Evolutionary conservation across 768 basidiomycete species (phyloP).

Genomic region (Grammothele lineata): DNA sequence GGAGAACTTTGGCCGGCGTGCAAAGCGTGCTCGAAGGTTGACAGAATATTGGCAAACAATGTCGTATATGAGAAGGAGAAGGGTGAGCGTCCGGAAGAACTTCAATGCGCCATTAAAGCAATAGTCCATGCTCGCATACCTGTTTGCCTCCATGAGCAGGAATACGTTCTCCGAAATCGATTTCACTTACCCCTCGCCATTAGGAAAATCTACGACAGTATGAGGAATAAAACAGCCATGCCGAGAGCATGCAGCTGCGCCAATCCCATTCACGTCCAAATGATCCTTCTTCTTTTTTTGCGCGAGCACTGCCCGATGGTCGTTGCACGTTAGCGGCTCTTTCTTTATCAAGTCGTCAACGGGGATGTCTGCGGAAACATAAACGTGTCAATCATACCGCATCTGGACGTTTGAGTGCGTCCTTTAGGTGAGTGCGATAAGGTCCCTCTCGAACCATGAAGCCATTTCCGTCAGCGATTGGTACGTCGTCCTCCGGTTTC

Average conservation of each 20-base stretch:
- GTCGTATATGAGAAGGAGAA: constrained; percentile 4
- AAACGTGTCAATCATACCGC: too few relatives aligned
- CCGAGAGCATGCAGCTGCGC: constrained; percentile 25
- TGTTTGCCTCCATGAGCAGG: background rate
- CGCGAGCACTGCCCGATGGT: background rate
- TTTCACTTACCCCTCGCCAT: constrained; percentile 26
- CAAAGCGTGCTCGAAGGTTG: background rate
- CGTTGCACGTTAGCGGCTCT: background rate
- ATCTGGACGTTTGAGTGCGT: too few relatives aligned
- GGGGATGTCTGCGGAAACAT: too few relatives aligned
- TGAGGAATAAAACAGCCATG: constrained; percentile 31
- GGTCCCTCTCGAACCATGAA: constrained; percentile 21
- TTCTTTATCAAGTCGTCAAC: too few relatives aligned
- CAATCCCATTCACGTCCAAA: constrained; percentile 25
- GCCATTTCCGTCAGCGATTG: constrained; percentile 23
- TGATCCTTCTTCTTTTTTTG: constrained; percentile 5
- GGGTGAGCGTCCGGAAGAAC: background rate
- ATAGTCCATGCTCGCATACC: background rate
- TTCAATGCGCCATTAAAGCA: constrained; percentile 10
- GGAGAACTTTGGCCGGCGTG: background rate
- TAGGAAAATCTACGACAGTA: constrained; percentile 28
- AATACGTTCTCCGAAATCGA: constrained; percentile 23
- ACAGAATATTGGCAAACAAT: constrained; percentile 12
- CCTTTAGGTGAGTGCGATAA: too few relatives aligned
- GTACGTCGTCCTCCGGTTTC: constrained; percentile 21